phyloP scores from a whole-genome alignment of 176 grass and related monocot species.

The Thalia dealbata region DNA sequence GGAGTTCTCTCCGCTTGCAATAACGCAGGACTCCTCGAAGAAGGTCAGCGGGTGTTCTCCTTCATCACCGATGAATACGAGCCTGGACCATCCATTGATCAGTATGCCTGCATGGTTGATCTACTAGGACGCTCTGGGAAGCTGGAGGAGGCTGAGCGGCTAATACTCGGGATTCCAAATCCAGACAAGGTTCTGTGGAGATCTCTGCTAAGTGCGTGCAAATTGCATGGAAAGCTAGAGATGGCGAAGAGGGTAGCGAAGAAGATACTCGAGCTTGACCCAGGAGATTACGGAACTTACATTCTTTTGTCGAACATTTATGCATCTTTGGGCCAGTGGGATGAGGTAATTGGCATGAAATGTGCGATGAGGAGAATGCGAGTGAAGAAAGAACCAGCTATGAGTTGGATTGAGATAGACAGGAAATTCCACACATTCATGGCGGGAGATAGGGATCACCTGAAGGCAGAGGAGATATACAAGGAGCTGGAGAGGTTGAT shows the following conservation, averaged over 20 bases:
- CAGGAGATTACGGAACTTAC: conserved; percentile 16
- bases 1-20: conserved; percentile 14
- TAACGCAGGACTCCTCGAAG: conserved; percentile 23
- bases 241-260: conserved; percentile 16
- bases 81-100: conserved; percentile 14
- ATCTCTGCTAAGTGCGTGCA: conserved; percentile 21
- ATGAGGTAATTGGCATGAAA: conserved; percentile 17
- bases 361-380: conserved; percentile 11
- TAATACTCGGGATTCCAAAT: not conserved
- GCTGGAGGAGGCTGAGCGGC: conserved; percentile 15
- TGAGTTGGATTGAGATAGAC: conserved; percentile 23
- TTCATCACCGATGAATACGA: not conserved
- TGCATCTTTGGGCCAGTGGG: conserved; percentile 23
- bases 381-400: conserved; percentile 24
- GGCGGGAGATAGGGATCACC: conserved; percentile 23
- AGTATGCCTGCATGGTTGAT: conserved; percentile 25
- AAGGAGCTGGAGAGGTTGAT: conserved; percentile 19
- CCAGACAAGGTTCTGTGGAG: conserved; percentile 25
- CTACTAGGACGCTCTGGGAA: conserved; percentile 16
- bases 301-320: conserved; percentile 27
- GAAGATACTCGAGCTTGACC: conserved; percentile 20
- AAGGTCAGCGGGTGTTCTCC: conserved; percentile 15
- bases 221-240: conserved; percentile 15
- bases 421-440: conserved; percentile 19
- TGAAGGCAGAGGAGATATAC: conserved; percentile 15